Conservation (phyloP, 257 asterid genomes). For the Pogostemon cablin region DNA sequence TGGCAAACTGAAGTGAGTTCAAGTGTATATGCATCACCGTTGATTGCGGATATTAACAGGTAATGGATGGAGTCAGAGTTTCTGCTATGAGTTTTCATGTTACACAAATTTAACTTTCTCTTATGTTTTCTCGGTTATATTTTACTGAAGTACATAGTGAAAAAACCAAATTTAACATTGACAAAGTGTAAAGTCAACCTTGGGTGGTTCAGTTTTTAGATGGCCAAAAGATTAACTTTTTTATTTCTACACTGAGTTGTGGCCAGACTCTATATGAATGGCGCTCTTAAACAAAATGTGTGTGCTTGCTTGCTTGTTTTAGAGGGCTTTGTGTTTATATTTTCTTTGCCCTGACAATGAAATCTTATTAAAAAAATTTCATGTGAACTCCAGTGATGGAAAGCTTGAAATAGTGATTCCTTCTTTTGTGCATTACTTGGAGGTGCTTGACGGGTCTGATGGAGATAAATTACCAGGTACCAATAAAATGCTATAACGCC, state of each 20-base stretch:
- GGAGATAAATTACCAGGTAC: conserved; percentile 98
- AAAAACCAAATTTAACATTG: neutral
- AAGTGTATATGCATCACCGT: conserved; percentile 89
- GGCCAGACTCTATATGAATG: neutral
- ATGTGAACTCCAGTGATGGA: conserved; percentile 71
- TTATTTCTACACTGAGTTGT: neutral
- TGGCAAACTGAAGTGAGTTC: conserved; percentile 99
- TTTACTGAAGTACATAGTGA: neutral
- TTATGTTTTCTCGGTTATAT: neutral
- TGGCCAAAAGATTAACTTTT: conserved; percentile 17
- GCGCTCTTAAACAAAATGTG: neutral
- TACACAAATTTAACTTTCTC: neutral
- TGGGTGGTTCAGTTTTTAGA: conserved; percentile 14
- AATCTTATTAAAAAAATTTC: conserved; percentile 25
- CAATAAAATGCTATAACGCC: conserved; percentile 6
- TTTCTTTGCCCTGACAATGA: conserved; percentile 12
- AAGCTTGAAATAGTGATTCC: conserved; percentile 95
- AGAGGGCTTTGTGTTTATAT: neutral
- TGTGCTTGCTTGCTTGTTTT: conserved; percentile 5
- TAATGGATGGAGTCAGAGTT: conserved; percentile 28
- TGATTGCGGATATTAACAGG: conserved; percentile 98
- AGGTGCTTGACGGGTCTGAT: conserved; percentile 97
- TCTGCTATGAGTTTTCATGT: conserved; percentile 17
- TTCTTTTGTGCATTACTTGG: conserved; percentile 98
- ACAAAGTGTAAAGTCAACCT: neutral